Evolutionary conservation across 148 eudicot genomes (phyloP).

Genomic region (Rhododendron griersonianum): DNA sequence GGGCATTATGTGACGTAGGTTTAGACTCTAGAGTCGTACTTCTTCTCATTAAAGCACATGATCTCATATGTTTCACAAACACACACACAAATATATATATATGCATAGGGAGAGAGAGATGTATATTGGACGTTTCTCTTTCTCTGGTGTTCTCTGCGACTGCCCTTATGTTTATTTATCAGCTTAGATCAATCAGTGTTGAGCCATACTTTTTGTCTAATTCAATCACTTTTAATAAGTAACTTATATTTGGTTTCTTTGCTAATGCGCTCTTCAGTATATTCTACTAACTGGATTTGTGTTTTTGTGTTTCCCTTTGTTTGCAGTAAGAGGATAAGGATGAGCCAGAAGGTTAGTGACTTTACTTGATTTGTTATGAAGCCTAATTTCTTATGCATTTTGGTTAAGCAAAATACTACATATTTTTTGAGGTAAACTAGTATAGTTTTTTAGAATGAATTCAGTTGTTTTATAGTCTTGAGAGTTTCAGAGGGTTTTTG

Average conservation of each 20-base stretch:
- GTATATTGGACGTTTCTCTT: neutral
- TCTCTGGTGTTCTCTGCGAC: neutral
- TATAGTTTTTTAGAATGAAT: neutral
- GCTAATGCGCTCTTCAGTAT: neutral
- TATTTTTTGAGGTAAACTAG: neutral
- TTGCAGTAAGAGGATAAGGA: constrained; percentile 85
- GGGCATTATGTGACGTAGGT: no score
- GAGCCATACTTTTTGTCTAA: neutral
- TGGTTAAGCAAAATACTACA: neutral
- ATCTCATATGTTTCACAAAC: no score
- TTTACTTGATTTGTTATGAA: neutral
- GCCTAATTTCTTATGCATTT: neutral
- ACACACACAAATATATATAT: no score
- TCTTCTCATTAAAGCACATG: no score
- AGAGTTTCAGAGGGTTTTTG: neutral
- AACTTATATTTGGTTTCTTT: neutral
- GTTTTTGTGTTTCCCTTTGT: neutral
- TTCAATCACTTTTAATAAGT: neutral
- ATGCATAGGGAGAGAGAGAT: no score
- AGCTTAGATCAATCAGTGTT: neutral
- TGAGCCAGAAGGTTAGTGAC: constrained; percentile 72
- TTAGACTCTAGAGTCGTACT: neutral
- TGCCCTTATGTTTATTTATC: constrained; percentile 19
- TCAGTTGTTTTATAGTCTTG: neutral
- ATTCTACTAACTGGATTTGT: neutral